Evolutionary conservation across 78 protist species (phyloP).

Genomic region (Pigoraptor vietnamica): DNA sequence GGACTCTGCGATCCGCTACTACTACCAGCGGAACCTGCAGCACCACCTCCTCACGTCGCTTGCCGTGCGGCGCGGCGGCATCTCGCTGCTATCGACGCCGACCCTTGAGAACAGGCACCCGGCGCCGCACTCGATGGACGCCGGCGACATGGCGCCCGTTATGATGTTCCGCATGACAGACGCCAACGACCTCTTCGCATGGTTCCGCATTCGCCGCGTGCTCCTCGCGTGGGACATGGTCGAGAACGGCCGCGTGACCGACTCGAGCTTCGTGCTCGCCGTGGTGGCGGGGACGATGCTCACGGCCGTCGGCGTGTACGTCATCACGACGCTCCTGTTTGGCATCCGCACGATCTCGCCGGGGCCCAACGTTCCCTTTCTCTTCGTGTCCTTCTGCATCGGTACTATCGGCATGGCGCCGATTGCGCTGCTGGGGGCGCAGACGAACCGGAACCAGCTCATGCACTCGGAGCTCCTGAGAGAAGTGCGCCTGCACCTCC

Average conservation of each 20-base stretch:
- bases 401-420: neutral
- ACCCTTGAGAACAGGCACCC: neutral
- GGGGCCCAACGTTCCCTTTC: neutral
- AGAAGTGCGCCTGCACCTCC: neutral
- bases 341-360: neutral
- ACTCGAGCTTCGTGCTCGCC: neutral
- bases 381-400: neutral
- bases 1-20: neutral
- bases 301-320: neutral
- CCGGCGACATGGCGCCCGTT: neutral
- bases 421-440: neutral
- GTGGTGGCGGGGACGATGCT: neutral
- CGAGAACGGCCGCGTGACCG: neutral
- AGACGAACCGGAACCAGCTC: neutral
- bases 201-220: neutral
- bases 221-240: neutral
- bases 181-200: neutral
- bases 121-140: neutral
- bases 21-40: neutral
- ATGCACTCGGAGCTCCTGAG: neutral
- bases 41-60: neutral
- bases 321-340: neutral
- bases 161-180: neutral
- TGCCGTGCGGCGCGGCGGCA: neutral
- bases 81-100: neutral